Evolutionary conservation across 2,329 filamentous ascomycete genomes (phyloP), one percentile per base, ranked within the genome.

Genomic region (Pseudogymnoascus sp.): DNA sequence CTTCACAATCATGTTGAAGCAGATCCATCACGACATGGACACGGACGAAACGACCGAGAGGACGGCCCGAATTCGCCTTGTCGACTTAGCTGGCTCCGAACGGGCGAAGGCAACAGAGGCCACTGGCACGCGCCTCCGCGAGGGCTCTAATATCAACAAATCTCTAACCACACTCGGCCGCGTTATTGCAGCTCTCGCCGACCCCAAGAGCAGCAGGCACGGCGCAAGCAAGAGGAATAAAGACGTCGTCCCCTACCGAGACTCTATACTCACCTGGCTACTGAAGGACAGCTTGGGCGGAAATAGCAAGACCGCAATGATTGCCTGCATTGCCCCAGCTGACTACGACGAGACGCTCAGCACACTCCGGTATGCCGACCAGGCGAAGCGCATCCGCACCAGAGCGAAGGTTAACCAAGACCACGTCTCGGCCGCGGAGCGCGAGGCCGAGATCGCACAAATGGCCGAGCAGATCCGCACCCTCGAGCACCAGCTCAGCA

Each of bases 91-190:
- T 12, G 94, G 94, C 45, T 96, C 91, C 58, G 94, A 99, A 77
- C 86, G 94, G 62, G 94, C 94, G 65, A 97, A 96, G 74, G 87
- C 92, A 0, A 99, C 94, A 38, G 93, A 97, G 77, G 94, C 94
- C 1, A 97, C 92, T 0, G 94, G 94, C 11, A 87, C 89, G 69
- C 87, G 94, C 33, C 83, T 99, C 22, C 88, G 93, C 63, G 94
- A 99, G 76, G 94, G 94, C 60, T 93, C 91, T 70, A 97, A 97
- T 75, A 99, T 99, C 84, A 99, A 99, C 82, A 97, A 97, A 77
- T 97, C 93, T 8, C 84, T 99, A 38, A 97, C 93, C 0, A 97
- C 94, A 0, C 84, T 99, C 8, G 94, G 94, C 3, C 88, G 94
- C 61, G 94, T 99, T 58, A 99, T 99, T 74, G 93, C 92, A 30